These are phyloP conservation scores for Neurospora africana DNA, from an alignment of 495 filamentous ascomycete species.

Conservation along the genomic window DNA sequence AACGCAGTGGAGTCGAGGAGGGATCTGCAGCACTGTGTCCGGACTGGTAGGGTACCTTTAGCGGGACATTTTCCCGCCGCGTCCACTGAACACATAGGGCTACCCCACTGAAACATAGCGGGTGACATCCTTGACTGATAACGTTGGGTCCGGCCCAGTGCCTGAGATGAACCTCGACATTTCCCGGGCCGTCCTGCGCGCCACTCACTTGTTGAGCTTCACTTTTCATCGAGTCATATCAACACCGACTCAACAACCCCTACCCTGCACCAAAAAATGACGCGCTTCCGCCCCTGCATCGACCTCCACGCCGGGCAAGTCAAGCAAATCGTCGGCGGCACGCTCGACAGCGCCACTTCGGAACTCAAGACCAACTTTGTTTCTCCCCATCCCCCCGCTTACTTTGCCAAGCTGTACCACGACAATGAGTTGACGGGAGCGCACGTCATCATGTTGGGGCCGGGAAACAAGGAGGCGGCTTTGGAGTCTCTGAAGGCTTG, in stretches of 20 bases:
- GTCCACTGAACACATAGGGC: background rate
- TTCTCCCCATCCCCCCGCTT: slow-evolving; percentile 64
- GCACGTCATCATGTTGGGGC: slow-evolving; percentile 93
- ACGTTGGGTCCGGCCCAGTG: too few relatives aligned
- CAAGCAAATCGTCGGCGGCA: slow-evolving; percentile 96
- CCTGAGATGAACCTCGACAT: background rate
- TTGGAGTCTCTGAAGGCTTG: slow-evolving; percentile 64
- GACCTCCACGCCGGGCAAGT: slow-evolving; percentile 92
- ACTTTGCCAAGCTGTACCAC: slow-evolving; percentile 74
- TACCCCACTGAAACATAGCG: background rate
- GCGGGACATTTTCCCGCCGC: background rate
- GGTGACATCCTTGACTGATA: background rate
- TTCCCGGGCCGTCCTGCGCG: background rate
- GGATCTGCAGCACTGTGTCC: background rate
- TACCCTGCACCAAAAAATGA: slow-evolving; percentile 50
- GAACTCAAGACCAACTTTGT: slow-evolving; percentile 84
- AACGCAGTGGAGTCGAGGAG: background rate
- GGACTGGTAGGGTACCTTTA: background rate
- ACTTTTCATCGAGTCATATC: background rate
- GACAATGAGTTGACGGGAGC: slow-evolving; percentile 62
- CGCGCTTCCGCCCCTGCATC: slow-evolving; percentile 89
- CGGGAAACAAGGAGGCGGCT: slow-evolving; percentile 73
- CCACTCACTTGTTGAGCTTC: background rate
- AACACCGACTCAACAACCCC: too few relatives aligned
- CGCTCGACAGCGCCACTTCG: slow-evolving; percentile 53